Base-by-base conservation (phyloP, 306 rosid species). In the Dalbergia cultrata region DNA sequence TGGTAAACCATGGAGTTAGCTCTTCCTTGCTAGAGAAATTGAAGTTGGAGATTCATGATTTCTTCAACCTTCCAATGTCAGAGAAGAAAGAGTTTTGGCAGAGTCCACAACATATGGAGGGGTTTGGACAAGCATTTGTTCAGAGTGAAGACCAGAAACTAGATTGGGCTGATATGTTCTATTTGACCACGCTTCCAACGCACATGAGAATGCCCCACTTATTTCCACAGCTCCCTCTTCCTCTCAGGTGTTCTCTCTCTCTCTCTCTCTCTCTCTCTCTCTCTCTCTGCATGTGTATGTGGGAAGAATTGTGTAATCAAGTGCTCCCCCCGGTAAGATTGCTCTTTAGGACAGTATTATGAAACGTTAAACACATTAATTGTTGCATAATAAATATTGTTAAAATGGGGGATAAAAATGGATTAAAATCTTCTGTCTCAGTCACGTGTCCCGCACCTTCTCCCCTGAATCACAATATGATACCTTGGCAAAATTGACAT, bases 41-140 rank as follows among this genome's bases (percentile, higher is more conserved):
- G 5, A 90, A 87, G 67, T 3, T 7, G 58, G 91, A 90, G 64
- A 74, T 26, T 6, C 21, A 80, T 14, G 82, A 82, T 0, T 87
- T 92, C 49, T 90, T 90, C 77, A 77, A 81, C n/a, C 86, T 92
- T 4, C 81, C 87, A 56, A 84, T 88, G 77, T 87, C 80, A 10
- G 90, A 90, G 76, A 92, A 87, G 86, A 82, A 61, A 44, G 82
- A 47, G 82, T 75, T 80, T 7, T 90, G 90, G 93, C 92, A 90
- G 56, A 77, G 11, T 3, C 44, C 78, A 34, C 41, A 67, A 35
- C 89, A 92, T 1, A 31, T 87, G 41, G 97, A 92, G 54, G 94
- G 94, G 22, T 92, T 88, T 82, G 91, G 94, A 41, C 94, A 92
- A 76, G 85, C 85, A 13, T 87, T 88, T 74, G 89, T 90, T 31